phyloP scores from a whole-genome alignment of 1,139 yeast genomes.

The Taphrina populina region DNA sequence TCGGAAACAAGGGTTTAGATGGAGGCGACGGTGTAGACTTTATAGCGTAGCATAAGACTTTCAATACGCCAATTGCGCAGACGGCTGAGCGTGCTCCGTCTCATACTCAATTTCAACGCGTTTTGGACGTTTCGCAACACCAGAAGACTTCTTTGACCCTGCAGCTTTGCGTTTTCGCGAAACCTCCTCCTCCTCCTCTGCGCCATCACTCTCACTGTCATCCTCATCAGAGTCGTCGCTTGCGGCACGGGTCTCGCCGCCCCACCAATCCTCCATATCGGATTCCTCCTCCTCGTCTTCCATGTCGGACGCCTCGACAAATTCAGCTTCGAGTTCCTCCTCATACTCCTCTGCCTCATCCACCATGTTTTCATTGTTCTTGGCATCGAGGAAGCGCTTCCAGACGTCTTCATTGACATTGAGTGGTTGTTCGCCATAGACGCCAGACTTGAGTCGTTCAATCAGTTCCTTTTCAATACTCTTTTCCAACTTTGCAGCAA shows the following conservation, averaged over 20 bases:
- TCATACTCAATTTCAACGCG: constrained; percentile 36
- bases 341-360: constrained; percentile 63
- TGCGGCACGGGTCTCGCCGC: constrained; percentile 8
- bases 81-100: constrained; percentile 19
- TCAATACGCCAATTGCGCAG: constrained; percentile 16
- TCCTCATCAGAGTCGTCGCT: constrained; percentile 10
- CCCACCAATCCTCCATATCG: constrained; percentile 35
- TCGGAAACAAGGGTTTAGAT: too few relatives aligned
- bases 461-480: constrained; percentile 92
- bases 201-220: constrained; percentile 25
- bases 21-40: too few relatives aligned
- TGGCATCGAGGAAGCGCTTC: constrained; percentile 83
- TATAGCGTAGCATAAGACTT: too few relatives aligned
- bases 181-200: constrained; percentile 26
- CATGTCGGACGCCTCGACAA: constrained; percentile 32
- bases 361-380: constrained; percentile 61
- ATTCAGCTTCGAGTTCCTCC: constrained; percentile 42
- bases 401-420: constrained; percentile 94
- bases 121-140: constrained; percentile 26
- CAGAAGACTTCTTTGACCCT: background rate
- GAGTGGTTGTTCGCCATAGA: constrained; percentile 95
- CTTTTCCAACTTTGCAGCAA: constrained; percentile 94
- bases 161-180: constrained; percentile 20
- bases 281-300: constrained; percentile 33
- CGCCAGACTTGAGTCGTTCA: constrained; percentile 93